Evolutionary conservation across 2,329 filamentous ascomycete genomes (phyloP).

Genomic region (Colletotrichum incanum): DNA sequence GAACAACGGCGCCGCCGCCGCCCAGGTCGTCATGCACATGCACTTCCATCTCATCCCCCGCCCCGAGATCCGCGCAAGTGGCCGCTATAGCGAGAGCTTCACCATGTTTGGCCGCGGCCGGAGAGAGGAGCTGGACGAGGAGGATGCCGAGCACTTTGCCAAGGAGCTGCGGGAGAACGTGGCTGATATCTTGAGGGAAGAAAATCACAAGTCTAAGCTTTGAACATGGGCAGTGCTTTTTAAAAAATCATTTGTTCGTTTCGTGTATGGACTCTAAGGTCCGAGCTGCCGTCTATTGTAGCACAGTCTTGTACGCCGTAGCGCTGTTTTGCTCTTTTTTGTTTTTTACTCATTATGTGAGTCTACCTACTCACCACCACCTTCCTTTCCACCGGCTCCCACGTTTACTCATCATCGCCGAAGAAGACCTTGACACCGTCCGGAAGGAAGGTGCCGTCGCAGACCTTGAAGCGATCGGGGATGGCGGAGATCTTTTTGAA

Average conservation of each 20-base stretch:
- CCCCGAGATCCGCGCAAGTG: slow-evolving; percentile 75
- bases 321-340: slow-evolving; percentile 29
- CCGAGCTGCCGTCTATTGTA: slow-evolving; percentile 9
- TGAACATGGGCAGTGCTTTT: slow-evolving; percentile 46
- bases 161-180: slow-evolving; percentile 67
- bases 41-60: slow-evolving; percentile 96
- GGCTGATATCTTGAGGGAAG: slow-evolving; percentile 59
- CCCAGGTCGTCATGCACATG: slow-evolving; percentile 93
- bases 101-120: slow-evolving; percentile 86
- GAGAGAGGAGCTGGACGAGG: slow-evolving; percentile 82
- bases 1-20: slow-evolving; percentile 92
- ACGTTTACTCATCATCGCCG: slow-evolving; percentile 80
- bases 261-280: slow-evolving; percentile 32
- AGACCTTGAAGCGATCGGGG: slow-evolving; percentile 86
- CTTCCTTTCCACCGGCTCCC: background rate
- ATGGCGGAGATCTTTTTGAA: slow-evolving; percentile 77
- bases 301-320: slow-evolving; percentile 19
- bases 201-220: slow-evolving; percentile 55
- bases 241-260: slow-evolving; percentile 25
- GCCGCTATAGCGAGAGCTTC: slow-evolving; percentile 74
- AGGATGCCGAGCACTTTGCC: slow-evolving; percentile 76
- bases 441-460: slow-evolving; percentile 81
- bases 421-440: slow-evolving; percentile 80
- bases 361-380: slow-evolving; percentile 24
- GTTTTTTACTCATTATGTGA: slow-evolving; percentile 35